Base-by-base conservation (phyloP, 1,284 basidiomycete species). In the Fomes fomentarius region DNA sequence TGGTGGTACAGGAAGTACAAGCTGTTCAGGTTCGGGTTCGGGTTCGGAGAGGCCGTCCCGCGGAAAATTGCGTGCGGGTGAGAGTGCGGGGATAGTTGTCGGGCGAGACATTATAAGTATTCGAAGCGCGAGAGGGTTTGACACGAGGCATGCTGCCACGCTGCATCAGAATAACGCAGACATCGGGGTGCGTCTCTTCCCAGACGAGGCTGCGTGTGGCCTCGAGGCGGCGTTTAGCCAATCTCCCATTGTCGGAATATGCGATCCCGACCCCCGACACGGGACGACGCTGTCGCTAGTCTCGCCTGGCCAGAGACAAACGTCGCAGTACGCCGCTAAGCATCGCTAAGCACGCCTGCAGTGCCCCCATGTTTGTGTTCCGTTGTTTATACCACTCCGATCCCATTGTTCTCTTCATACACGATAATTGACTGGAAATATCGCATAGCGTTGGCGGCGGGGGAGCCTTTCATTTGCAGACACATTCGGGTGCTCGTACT, bases 181-280 rank as follows among this genome's bases (percentile, higher is more conserved):
- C 45, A 35, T 40, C 41, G 38, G 42, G 43, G 39, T 41, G 25
- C 19, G 11, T n/a, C 25, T 25, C 54, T 57, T 54, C 47, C 64
- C 60, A 56, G 53, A 56, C 53, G 42, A 54, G 54, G 44, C 33
- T 39, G 49, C 44, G 30, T 12, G 42, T 47, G 28, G 59, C 64
- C 64, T 63, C 62, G 64, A 64, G 64, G 62, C 64, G 26, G 62
- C 60, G 53, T 57, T 59, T 54, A 45, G 30, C 44, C 28, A 24
- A 39, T 17, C 33, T 21, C 31, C 43, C 37, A 45, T 38, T 41
- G 26, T 48, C 49, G 56, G 49, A 21, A 33, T 25, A 46, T 52
- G 35, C 39, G 52, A 28, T 14, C 40, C 24, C 47, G 37, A 44
- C 15, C 30, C 37, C 47, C n/a, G 24, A 26, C 22, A 34, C 37